Base-by-base conservation (phyloP, 495 filamentous ascomycete genomes). In the Margaritispora aquatica region DNA sequence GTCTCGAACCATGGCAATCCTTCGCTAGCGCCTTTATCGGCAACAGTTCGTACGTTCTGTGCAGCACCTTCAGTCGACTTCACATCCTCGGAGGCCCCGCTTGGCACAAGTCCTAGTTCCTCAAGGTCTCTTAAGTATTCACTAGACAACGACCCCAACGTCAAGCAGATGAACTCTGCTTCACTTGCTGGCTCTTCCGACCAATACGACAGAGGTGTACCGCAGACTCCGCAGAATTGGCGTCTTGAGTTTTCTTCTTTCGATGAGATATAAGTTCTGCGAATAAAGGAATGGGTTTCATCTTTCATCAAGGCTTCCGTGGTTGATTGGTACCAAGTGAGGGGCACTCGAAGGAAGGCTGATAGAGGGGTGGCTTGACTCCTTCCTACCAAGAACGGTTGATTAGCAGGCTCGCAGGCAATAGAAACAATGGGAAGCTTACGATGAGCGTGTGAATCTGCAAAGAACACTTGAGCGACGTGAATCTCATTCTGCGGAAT, bases 191-290 rank as follows among this genome's bases (percentile, higher is more conserved):
- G 86, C 13, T 80, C 66, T 67, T 95, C 90, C 52, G 82, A 84
- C 91, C 91, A 96, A 61, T 85, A 87, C 0, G 82, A 84, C 44
- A 96, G 74, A 4, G 85, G 85, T 1, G 89, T 93, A 20, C 92
- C 92, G 68, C 92, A 96, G 74, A 88, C 92, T 0, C 92, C 92
- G 71, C 92, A 96, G 72, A 96, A 96, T 54, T 88, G 82, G 49
- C 89, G 86, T 68, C 84, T 81, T 0, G 81, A 71, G 61, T 80
- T 71, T 19, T 78, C 77, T 17, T 83, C 80, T 68, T 80, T 68
- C 26, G 73, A 77, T 4, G 86, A 80, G 2, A 81, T 82, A 73
- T 89, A 94, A 26, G 77, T 78, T 21, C 88, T 81, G 34, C 84
- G 86, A 70, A 96, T 96, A 50, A 74, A 79, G 21, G 70, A 59